Percentiles rank a stretch among this genome's conserved stretches.
Conservation (phyloP, 495 filamentous ascomycete species). For the Gamarada debralockiae region DNA sequence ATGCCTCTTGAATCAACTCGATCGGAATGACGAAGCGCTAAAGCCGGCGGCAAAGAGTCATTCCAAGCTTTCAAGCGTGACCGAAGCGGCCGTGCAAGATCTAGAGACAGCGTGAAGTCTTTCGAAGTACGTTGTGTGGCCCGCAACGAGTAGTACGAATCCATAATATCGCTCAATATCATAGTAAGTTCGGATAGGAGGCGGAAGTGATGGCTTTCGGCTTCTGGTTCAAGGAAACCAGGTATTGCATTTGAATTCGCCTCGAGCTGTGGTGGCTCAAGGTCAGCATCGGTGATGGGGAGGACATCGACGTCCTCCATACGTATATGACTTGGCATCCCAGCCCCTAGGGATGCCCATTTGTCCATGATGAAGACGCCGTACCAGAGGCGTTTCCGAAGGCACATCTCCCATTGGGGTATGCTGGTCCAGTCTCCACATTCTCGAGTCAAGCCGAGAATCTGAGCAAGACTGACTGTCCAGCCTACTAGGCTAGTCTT, state of each 20-base stretch:
- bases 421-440: slow-evolving; percentile 23
- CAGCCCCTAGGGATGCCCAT: slow-evolving; percentile 26
- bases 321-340: slow-evolving; percentile 26
- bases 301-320: slow-evolving; percentile 22
- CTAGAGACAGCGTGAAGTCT: slow-evolving; percentile 23
- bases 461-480: slow-evolving; percentile 26
- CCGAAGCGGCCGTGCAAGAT: slow-evolving; percentile 19
- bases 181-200: slow-evolving; percentile 23
- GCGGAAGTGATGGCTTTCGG: slow-evolving; percentile 21
- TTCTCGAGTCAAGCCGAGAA: slow-evolving; percentile 20
- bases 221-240: slow-evolving; percentile 17
- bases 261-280: slow-evolving; percentile 16
- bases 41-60: slow-evolving; percentile 19
- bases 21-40: slow-evolving; percentile 16
- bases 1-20: slow-evolving; percentile 16
- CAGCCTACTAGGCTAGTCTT: slow-evolving; percentile 26
- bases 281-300: slow-evolving; percentile 17
- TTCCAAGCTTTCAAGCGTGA: slow-evolving; percentile 23
- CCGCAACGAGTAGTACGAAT: slow-evolving; percentile 22
- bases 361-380: slow-evolving; percentile 28
- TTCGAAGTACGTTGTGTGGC: slow-evolving; percentile 20
- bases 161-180: slow-evolving; percentile 27
- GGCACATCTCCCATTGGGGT: slow-evolving; percentile 21
- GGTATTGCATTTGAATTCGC: slow-evolving; percentile 13
- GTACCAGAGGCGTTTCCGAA: slow-evolving; percentile 25